These are phyloP conservation scores for Cubamyces sp. DNA, from an alignment of 768 basidiomycete species.

Conservation along the genomic window DNA sequence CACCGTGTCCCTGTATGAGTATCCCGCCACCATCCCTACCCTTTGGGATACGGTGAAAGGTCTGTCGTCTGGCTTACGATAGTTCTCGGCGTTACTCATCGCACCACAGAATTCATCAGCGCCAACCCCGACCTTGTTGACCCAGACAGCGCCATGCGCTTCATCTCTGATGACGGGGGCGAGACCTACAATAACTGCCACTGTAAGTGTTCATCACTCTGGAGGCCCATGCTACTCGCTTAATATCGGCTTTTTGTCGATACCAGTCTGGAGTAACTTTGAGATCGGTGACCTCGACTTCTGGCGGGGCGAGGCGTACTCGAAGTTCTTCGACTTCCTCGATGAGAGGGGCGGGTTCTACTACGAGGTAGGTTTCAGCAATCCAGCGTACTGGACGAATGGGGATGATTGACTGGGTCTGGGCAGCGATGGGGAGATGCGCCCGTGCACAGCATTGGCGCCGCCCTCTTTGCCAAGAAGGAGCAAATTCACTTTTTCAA, in stretches of 20 bases:
- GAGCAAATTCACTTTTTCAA: constrained; percentile 95
- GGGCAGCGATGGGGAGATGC: constrained; percentile 91
- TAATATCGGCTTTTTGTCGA: not conserved
- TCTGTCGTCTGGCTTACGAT: constrained; percentile 31
- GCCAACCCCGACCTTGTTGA: constrained; percentile 51
- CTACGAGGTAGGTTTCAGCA: constrained; percentile 47
- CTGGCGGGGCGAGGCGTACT: constrained; percentile 60
- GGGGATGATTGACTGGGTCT: not conserved
- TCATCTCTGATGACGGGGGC: constrained; percentile 59
- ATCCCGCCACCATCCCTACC: constrained; percentile 72
- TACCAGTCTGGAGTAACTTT: constrained; percentile 64
- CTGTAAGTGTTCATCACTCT: constrained; percentile 39
- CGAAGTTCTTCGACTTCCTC: constrained; percentile 59
- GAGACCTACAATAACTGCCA: constrained; percentile 62
- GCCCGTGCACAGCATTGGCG: constrained; percentile 80
- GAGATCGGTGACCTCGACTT: constrained; percentile 64
- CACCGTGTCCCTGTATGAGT: constrained; percentile 77
- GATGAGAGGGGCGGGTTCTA: constrained; percentile 62
- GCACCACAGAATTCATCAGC: constrained; percentile 49
- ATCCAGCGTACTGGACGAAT: not conserved
- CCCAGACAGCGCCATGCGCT: constrained; percentile 56
- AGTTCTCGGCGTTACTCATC: not conserved
- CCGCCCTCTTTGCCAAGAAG: constrained; percentile 84
- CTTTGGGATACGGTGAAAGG: constrained; percentile 75
- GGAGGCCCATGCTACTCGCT: not conserved